Percentiles rank a stretch among this genome's conserved stretches.
Evolutionary conservation across 2,329 filamentous ascomycete species (phyloP).

Genomic region (Pyrenochaeta sp.): DNA sequence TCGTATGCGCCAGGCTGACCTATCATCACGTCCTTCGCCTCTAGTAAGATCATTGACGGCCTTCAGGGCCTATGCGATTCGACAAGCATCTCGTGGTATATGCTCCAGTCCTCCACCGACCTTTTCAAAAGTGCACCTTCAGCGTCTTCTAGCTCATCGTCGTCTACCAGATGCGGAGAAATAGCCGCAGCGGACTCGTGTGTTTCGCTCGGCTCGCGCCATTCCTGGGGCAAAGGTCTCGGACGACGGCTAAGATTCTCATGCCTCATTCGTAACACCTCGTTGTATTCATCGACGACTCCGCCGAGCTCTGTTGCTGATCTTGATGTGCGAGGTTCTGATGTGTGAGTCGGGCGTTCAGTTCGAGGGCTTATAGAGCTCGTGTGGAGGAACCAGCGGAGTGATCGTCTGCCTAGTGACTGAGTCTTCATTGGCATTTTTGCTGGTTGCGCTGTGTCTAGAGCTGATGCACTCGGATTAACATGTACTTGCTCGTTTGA

Average conservation of each 20-base stretch:
- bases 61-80: neutral
- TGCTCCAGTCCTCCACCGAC: neutral
- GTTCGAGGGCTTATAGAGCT: neutral
- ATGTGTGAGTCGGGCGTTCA: too few species aligned
- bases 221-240: too few species aligned
- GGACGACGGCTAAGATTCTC: too few species aligned
- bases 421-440: neutral
- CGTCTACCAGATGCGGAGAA: neutral
- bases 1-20: neutral
- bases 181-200: neutral
- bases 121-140: neutral
- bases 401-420: neutral
- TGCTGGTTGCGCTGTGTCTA: neutral
- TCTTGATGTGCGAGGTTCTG: too few species aligned
- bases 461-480: neutral
- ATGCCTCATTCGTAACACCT: too few species aligned
- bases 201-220: neutral
- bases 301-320: too few species aligned
- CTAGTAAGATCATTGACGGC: neutral
- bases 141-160: neutral
- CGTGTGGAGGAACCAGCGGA: neutral
- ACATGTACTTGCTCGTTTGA: neutral
- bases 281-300: too few species aligned
- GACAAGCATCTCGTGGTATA: constrained; percentile 7
- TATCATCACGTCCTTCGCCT: neutral